phyloP scores from a whole-genome alignment of 2,329 filamentous ascomycete genomes.

The Cladosporium sp. region DNA sequence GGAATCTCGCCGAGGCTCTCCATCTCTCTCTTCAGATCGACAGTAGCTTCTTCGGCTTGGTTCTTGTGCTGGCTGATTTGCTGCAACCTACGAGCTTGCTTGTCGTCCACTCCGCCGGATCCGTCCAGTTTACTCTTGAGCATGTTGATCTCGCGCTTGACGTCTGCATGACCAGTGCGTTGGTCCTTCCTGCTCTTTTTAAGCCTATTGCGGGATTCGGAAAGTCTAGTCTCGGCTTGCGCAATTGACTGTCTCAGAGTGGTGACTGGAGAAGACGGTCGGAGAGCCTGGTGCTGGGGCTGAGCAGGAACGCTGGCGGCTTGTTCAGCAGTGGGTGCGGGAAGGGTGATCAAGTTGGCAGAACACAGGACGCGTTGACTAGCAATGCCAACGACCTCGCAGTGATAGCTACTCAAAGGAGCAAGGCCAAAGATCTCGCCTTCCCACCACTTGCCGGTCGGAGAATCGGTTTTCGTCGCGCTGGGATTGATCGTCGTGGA shows the following conservation, averaged over 20 bases:
- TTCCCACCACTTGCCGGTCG: slow-evolving; percentile 56
- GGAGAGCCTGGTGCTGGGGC: slow-evolving; percentile 59
- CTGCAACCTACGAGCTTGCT: slow-evolving; percentile 68
- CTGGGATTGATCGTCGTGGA: slow-evolving; percentile 63
- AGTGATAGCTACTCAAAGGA: slow-evolving; percentile 71
- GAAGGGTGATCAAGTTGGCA: slow-evolving; percentile 65
- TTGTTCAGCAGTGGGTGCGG: slow-evolving; percentile 55
- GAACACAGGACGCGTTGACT: slow-evolving; percentile 66
- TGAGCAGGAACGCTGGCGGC: slow-evolving; percentile 47
- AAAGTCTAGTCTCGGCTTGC: slow-evolving; percentile 65
- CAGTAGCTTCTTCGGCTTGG: slow-evolving; percentile 61
- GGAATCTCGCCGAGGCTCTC: slow-evolving; percentile 62
- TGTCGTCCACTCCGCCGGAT: slow-evolving; percentile 69
- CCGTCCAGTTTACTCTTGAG: slow-evolving; percentile 62
- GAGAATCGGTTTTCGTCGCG: slow-evolving; percentile 31
- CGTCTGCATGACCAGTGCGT: slow-evolving; percentile 61
- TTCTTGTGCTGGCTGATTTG: slow-evolving; percentile 72
- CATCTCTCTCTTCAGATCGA: slow-evolving; percentile 55
- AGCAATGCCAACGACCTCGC: slow-evolving; percentile 68
- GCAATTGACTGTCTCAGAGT: slow-evolving; percentile 74
- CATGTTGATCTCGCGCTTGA: slow-evolving; percentile 71
- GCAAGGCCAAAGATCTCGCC: slow-evolving; percentile 66
- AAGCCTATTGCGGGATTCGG: slow-evolving; percentile 64
- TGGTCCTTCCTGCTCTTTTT: slow-evolving; percentile 72
- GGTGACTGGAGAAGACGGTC: slow-evolving; percentile 71